phyloP scores from a whole-genome alignment of 2,329 filamentous ascomycete genomes.

The Diplodia sapinea region DNA sequence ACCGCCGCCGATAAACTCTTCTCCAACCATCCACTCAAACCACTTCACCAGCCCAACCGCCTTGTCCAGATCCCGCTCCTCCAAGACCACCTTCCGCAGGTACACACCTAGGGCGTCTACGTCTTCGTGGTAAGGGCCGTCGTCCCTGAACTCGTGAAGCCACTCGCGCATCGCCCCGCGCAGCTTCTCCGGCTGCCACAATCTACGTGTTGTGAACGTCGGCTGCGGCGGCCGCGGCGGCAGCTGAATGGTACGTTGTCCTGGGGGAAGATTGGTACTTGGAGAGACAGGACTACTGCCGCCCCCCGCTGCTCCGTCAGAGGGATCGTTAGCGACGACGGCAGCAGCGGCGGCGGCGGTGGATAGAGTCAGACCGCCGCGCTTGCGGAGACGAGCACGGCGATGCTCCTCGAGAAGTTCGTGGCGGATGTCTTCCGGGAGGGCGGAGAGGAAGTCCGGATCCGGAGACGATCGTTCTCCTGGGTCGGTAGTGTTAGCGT shows the following conservation, averaged over 20 bases:
- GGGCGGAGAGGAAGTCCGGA: conserved; percentile 75
- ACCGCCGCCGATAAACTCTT: conserved; percentile 33
- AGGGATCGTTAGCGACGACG: neutral
- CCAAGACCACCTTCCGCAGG: conserved; percentile 70
- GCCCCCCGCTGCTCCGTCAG: conserved; percentile 25
- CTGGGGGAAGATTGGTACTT: conserved; percentile 32
- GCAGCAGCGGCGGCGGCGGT: neutral
- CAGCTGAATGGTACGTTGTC: conserved; percentile 52
- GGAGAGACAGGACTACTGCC: conserved; percentile 8
- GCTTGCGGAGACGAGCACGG: conserved; percentile 56
- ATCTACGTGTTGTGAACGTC: conserved; percentile 66
- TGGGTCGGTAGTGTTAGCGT: conserved; percentile 6
- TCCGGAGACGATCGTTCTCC: conserved; percentile 37
- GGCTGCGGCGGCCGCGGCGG: conserved; percentile 60
- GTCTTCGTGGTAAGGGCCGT: conserved; percentile 81
- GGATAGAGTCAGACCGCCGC: conserved; percentile 9
- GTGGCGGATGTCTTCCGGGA: conserved; percentile 78
- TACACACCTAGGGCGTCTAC: conserved; percentile 76
- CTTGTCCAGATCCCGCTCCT: conserved; percentile 81
- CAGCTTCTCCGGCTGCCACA: conserved; percentile 66
- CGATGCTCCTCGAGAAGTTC: conserved; percentile 81
- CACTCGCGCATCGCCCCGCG: conserved; percentile 77
- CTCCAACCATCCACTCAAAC: conserved; percentile 54
- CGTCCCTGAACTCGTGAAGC: conserved; percentile 71
- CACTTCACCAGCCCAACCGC: conserved; percentile 72